These are phyloP conservation scores for Phytopythium sindhum DNA, from an alignment of 352 stramenopile species.

Conservation along the genomic window DNA sequence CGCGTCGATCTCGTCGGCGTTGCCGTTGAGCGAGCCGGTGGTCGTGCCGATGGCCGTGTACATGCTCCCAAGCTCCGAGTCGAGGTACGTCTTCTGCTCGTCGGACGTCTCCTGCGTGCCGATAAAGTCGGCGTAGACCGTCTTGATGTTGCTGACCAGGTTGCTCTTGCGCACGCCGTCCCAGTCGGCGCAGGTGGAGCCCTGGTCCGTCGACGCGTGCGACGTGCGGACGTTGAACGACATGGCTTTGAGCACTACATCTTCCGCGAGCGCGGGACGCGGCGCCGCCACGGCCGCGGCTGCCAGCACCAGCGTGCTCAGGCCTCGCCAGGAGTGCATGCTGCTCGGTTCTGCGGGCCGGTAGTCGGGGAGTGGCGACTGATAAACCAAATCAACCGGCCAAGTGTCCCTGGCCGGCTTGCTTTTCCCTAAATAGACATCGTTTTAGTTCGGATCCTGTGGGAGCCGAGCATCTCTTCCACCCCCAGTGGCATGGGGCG, in stretches of 20 bases:
- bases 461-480: constrained; percentile 3
- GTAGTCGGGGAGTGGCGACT: background rate
- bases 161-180: constrained; percentile 59
- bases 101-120: constrained; percentile 82
- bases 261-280: constrained; percentile 21
- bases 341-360: too few relatives aligned
- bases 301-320: constrained; percentile 21
- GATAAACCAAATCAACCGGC: background rate
- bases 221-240: constrained; percentile 84
- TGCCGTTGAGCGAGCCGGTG: constrained; percentile 60
- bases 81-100: constrained; percentile 58
- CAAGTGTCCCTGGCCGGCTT: background rate
- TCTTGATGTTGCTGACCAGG: constrained; percentile 54
- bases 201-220: constrained; percentile 35
- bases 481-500: background rate
- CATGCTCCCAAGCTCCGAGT: constrained; percentile 41
- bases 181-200: constrained; percentile 55
- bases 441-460: background rate
- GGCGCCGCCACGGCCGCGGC: constrained; percentile 14
- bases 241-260: constrained; percentile 59
- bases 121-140: constrained; percentile 59
- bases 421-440: background rate
- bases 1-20: constrained; percentile 49
- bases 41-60: constrained; percentile 64
- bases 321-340: constrained; percentile 2